phyloP scores from a whole-genome alignment of 2,329 filamentous ascomycete genomes.

The Davidsoniella eucalypti region DNA sequence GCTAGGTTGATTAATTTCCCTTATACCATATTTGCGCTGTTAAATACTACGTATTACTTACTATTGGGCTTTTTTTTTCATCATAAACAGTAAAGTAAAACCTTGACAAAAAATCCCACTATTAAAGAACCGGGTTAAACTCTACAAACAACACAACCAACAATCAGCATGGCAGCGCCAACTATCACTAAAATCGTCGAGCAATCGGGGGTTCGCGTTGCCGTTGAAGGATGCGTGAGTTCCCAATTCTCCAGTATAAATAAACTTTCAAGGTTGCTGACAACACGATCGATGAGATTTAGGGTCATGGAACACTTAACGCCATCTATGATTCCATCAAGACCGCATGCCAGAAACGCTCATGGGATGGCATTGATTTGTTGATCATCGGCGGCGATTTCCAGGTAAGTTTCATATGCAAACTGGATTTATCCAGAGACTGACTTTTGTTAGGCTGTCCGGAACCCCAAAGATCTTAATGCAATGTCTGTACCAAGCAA shows the following conservation, averaged over 20 bases:
- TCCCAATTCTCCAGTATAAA: background rate
- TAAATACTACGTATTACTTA: too few species aligned
- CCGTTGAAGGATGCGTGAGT: constrained; percentile 12
- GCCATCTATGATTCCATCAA: constrained; percentile 74
- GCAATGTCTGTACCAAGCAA: constrained; percentile 82
- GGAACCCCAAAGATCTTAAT: constrained; percentile 74
- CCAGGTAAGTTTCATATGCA: constrained; percentile 36
- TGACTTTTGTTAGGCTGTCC: constrained; percentile 44
- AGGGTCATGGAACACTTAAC: constrained; percentile 85
- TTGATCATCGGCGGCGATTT: constrained; percentile 95
- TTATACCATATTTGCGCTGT: too few species aligned
- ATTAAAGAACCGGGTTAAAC: background rate
- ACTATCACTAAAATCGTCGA: background rate
- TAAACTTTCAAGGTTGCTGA: background rate
- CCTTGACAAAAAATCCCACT: background rate
- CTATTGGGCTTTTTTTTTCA: background rate
- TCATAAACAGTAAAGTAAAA: background rate
- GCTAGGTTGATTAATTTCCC: too few species aligned
- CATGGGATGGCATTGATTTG: constrained; percentile 65
- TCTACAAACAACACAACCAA: background rate
- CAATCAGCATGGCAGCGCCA: constrained; percentile 1
- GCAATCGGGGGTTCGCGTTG: constrained; percentile 9
- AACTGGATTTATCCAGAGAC: constrained; percentile 5
- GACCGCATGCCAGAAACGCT: constrained; percentile 49
- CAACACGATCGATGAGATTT: constrained; percentile 15